phyloP scores from a whole-genome alignment of 176 grass and related monocot genomes.

The Eleusine coracana region DNA sequence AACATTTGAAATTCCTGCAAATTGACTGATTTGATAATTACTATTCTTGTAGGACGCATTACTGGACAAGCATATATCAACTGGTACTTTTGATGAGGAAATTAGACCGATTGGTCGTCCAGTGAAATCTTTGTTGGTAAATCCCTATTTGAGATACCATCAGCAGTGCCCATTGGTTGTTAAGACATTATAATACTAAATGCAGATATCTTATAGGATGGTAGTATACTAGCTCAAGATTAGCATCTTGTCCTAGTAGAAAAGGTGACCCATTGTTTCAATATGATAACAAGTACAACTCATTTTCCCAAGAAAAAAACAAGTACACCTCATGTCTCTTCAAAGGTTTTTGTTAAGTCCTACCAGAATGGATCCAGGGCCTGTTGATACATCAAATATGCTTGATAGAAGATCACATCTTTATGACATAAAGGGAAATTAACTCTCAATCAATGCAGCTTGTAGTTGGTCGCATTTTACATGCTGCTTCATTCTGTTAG shows the following conservation, averaged over 20 bases:
- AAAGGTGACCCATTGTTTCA: neutral
- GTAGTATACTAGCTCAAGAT: neutral
- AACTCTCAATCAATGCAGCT: neutral
- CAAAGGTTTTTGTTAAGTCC: neutral
- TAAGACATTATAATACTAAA: neutral
- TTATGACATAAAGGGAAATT: neutral
- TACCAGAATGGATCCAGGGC: neutral
- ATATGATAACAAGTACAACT: neutral
- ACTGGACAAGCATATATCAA: slow-evolving; percentile 77
- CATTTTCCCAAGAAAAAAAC: neutral
- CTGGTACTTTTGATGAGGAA: slow-evolving; percentile 75
- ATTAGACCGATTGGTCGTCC: slow-evolving; percentile 79
- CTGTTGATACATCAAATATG: neutral
- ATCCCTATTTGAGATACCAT: neutral
- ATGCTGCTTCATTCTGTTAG: neutral
- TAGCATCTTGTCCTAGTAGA: neutral
- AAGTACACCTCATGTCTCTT: neutral
- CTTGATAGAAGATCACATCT: neutral
- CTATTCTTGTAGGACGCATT: slow-evolving; percentile 61
- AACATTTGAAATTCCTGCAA: neutral
- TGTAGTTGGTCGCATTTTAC: neutral
- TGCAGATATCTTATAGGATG: neutral
- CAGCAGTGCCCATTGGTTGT: neutral
- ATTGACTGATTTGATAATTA: neutral
- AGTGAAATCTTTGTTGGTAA: slow-evolving; percentile 91